These are phyloP conservation scores for Rhinocladiella mackenziei DNA, from an alignment of 2,329 filamentous ascomycete species.

Conservation along the genomic window DNA sequence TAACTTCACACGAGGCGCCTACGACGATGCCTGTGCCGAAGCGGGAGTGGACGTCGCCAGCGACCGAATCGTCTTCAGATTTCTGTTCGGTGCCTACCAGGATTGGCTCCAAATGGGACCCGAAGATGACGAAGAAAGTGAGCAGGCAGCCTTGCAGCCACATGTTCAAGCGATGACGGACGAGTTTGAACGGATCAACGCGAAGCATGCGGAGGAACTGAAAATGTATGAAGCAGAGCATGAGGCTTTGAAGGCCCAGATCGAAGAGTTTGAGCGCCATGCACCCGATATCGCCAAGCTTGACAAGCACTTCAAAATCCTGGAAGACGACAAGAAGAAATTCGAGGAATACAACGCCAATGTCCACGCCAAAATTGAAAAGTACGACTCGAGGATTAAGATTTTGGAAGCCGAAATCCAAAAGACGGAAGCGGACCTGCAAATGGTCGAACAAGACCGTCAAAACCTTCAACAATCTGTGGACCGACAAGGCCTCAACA, in stretches of 20 bases:
- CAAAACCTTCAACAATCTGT: conserved; percentile 75
- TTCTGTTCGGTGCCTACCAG: conserved; percentile 81
- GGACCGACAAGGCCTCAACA: conserved; percentile 89
- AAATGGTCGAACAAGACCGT: conserved; percentile 78
- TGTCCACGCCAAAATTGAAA: conserved; percentile 79
- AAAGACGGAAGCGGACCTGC: conserved; percentile 69
- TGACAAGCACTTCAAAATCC: conserved; percentile 84
- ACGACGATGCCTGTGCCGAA: conserved; percentile 86
- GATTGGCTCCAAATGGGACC: conserved; percentile 94
- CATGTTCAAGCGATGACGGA: conserved; percentile 84
- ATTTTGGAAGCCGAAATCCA: conserved; percentile 83
- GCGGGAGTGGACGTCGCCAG: conserved; percentile 81
- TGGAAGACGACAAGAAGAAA: conserved; percentile 91
- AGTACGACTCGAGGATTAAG: conserved; percentile 75
- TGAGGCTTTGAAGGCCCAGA: conserved; percentile 72
- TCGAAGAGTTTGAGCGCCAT: conserved; percentile 82
- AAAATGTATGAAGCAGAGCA: conserved; percentile 84
- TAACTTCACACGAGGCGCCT: conserved; percentile 69
- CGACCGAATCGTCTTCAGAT: conserved; percentile 91
- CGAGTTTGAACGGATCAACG: conserved; percentile 80
- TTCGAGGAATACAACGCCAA: conserved; percentile 92
- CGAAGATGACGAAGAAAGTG: conserved; percentile 80
- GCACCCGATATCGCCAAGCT: conserved; percentile 78
- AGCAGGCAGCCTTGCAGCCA: conserved; percentile 70
- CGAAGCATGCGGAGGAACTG: conserved; percentile 78